Percentiles rank a stretch among this genome's conserved stretches.
Conservation (phyloP, 768 basidiomycete species). For the Leccinum longicurvipes region DNA sequence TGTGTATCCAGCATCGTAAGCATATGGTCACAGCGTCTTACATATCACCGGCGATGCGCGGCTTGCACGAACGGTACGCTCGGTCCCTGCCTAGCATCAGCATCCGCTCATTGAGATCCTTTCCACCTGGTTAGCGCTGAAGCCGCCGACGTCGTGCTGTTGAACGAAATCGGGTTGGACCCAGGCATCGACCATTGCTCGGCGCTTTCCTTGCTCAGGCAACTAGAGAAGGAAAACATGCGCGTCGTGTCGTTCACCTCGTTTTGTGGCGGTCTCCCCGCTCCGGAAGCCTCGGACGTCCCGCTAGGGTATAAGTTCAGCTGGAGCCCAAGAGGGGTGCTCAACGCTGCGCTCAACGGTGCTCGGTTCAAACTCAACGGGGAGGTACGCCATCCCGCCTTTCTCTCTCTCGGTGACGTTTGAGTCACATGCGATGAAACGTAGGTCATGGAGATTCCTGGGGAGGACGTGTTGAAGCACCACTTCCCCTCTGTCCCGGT, state of each 20-base stretch:
- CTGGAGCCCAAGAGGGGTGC: constrained; percentile 87
- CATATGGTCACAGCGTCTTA: constrained; percentile 93
- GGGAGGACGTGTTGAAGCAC: constrained; percentile 50
- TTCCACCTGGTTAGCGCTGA: constrained; percentile 47
- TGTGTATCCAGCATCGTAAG: constrained; percentile 65
- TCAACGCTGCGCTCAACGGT: constrained; percentile 72
- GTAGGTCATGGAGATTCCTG: constrained; percentile 49
- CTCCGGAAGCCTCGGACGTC: constrained; percentile 54
- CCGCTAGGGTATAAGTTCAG: constrained; percentile 92
- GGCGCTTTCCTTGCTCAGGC: constrained; percentile 65
- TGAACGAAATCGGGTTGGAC: constrained; percentile 90
- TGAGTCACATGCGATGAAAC: not conserved
- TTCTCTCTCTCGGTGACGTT: too few species aligned
- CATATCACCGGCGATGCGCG: constrained; percentile 72
- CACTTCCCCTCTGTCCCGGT: constrained; percentile 69
- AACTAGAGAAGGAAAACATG: constrained; percentile 49
- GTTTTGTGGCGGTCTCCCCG: constrained; percentile 91
- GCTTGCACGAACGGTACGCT: constrained; percentile 56
- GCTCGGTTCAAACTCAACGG: constrained; percentile 62
- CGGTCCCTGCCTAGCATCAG: not conserved
- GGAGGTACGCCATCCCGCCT: constrained; percentile 39
- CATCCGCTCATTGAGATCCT: not conserved
- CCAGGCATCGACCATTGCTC: constrained; percentile 90
- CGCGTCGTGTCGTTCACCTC: constrained; percentile 72
- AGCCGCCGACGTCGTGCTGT: constrained; percentile 60